phyloP scores from a whole-genome alignment of 2,329 filamentous ascomycete species.

The Furcasterigmium furcatum region DNA sequence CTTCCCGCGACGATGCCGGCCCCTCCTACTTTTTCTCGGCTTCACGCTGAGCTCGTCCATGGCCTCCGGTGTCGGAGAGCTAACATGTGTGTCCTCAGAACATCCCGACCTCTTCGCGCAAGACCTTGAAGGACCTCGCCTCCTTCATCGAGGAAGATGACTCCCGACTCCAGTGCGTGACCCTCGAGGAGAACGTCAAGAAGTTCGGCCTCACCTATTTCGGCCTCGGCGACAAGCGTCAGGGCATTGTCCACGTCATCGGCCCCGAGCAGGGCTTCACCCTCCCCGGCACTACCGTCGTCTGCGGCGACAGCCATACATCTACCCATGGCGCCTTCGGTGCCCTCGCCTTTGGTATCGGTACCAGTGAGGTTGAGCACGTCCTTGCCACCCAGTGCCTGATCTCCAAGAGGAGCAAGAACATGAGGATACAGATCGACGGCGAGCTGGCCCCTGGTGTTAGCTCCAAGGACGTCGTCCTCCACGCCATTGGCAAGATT shows the following conservation, averaged over 20 bases:
- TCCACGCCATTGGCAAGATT: slow-evolving; percentile 89
- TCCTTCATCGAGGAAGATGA: slow-evolving; percentile 95
- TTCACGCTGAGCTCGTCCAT: too few species aligned
- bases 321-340: slow-evolving; percentile 98
- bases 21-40: neutral
- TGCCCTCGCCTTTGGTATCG: slow-evolving; percentile 91
- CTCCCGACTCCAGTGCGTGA: slow-evolving; percentile 89
- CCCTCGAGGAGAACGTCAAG: slow-evolving; percentile 95
- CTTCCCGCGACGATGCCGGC: neutral
- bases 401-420: slow-evolving; percentile 93
- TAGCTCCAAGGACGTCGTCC: slow-evolving; percentile 91
- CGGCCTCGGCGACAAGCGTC: slow-evolving; percentile 90
- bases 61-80: neutral
- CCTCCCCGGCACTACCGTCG: slow-evolving; percentile 91
- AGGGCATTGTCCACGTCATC: slow-evolving; percentile 98
- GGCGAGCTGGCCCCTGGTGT: slow-evolving; percentile 87
- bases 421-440: slow-evolving; percentile 96
- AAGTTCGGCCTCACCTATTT: slow-evolving; percentile 97
- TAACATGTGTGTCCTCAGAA: slow-evolving; percentile 55
- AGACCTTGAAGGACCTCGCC: slow-evolving; percentile 89
- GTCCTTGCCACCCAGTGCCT: slow-evolving; percentile 95
- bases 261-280: slow-evolving; percentile 99
- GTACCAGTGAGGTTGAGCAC: slow-evolving; percentile 97
- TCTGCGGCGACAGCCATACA: slow-evolving; percentile 97
- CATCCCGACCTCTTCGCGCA: slow-evolving; percentile 86